Percentiles rank a stretch among this genome's conserved stretches.
Evolutionary conservation across 768 basidiomycete genomes (phyloP).

Genomic region (Mrakia blollopis): DNA sequence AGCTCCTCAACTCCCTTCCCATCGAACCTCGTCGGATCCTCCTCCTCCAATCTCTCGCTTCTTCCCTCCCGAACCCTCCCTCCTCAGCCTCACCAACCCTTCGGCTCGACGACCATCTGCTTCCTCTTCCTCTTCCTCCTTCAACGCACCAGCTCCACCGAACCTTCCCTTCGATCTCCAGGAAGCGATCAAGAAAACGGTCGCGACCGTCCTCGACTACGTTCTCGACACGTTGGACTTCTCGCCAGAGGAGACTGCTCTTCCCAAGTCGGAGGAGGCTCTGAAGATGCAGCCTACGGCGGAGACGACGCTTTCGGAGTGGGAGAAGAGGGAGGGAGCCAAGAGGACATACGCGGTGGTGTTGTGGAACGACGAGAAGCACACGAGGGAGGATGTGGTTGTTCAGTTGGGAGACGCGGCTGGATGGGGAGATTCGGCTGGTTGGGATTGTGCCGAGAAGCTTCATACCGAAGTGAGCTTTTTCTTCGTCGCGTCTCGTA

Average conservation of each 20-base stretch:
- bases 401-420: constrained; percentile 41
- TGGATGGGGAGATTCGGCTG: constrained; percentile 36
- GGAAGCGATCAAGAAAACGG: constrained; percentile 67
- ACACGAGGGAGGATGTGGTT: constrained; percentile 82
- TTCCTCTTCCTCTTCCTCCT: constrained; percentile 30
- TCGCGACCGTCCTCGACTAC: constrained; percentile 75
- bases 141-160: constrained; percentile 47
- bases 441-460: constrained; percentile 37
- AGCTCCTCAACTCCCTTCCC: background rate
- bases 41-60: constrained; percentile 5
- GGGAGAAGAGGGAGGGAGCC: constrained; percentile 6
- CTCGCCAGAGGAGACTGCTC: constrained; percentile 70
- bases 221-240: constrained; percentile 74
- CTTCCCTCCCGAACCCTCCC: background rate
- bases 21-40: background rate
- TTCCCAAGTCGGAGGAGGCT: constrained; percentile 62
- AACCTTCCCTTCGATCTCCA: constrained; percentile 53
- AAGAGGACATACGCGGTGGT: constrained; percentile 56
- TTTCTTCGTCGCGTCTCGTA: background rate
- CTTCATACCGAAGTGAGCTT: constrained; percentile 38
- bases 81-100: constrained; percentile 42
- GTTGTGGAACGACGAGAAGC: constrained; percentile 96
- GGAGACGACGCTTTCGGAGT: constrained; percentile 10
- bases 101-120: background rate
- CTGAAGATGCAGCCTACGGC: constrained; percentile 67